These are phyloP conservation scores for Chloranthus sessilifolius DNA, from an alignment of 164 flowering plant genomes.

Conservation along the genomic window DNA sequence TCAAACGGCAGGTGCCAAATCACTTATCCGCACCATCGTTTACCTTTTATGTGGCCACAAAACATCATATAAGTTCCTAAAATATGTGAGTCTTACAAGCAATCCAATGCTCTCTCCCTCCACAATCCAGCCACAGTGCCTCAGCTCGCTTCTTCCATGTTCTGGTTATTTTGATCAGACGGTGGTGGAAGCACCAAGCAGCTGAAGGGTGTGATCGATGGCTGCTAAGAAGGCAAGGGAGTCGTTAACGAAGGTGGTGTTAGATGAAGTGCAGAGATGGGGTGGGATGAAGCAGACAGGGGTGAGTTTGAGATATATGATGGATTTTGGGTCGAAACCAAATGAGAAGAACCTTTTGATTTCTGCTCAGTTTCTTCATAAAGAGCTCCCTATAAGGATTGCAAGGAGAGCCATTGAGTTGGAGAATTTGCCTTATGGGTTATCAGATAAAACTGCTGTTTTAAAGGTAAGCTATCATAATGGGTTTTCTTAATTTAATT, in stretches of 20 bases:
- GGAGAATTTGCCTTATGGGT: slow-evolving; percentile 67
- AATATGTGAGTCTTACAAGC: no score
- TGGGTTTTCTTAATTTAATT: no score
- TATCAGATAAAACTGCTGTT: slow-evolving; percentile 77
- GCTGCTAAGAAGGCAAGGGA: slow-evolving; percentile 56
- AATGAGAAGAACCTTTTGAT: slow-evolving; percentile 51
- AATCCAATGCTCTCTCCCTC: no score
- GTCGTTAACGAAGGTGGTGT: slow-evolving; percentile 46
- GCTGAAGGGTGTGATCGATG: no score
- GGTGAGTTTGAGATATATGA: slow-evolving; percentile 81
- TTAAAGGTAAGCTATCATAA: slow-evolving; percentile 44
- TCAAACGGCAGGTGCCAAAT: no score
- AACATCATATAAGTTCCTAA: no score
- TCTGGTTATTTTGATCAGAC: no score
- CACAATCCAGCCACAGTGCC: no score
- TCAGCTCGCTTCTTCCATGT: no score
- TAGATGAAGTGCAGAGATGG: slow-evolving; percentile 77
- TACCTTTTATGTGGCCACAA: no score
- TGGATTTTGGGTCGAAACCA: slow-evolving; percentile 82
- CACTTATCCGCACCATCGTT: no score
- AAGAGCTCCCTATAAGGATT: slow-evolving; percentile 82
- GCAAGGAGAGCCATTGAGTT: slow-evolving; percentile 81
- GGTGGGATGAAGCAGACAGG: slow-evolving; percentile 83
- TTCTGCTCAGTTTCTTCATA: slow-evolving; percentile 91
- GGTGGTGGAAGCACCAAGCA: no score